A percentile compares a stretch with the other conserved stretches of the same genome.
These are phyloP conservation scores for Phytopythium mirpurense DNA, from an alignment of 352 stramenopile genomes.

Conservation along the genomic window DNA sequence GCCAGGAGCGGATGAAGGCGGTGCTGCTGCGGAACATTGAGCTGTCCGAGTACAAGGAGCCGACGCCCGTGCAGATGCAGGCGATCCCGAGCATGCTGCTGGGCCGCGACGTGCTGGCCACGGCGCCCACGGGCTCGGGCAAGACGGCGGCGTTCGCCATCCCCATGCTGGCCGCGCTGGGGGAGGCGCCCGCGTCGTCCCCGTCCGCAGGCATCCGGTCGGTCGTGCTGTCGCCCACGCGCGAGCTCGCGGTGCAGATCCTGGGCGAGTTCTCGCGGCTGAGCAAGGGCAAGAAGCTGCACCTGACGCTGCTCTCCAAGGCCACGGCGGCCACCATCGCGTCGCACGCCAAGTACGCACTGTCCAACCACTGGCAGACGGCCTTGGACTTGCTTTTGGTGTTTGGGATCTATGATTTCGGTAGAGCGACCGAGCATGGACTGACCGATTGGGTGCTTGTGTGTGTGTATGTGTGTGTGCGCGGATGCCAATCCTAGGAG, in stretches of 20 bases:
- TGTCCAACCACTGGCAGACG: too few relatives aligned
- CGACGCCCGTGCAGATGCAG: slow-evolving; percentile 99
- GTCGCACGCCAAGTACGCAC: slow-evolving; percentile 64
- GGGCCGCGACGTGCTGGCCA: slow-evolving; percentile 93
- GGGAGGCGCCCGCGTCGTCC: slow-evolving; percentile 9
- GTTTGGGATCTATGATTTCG: too few relatives aligned
- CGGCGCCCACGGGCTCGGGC: slow-evolving; percentile 95
- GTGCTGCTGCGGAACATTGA: slow-evolving; percentile 82
- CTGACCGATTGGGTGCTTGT: too few relatives aligned
- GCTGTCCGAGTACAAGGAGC: slow-evolving; percentile 95
- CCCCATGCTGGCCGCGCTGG: slow-evolving; percentile 86
- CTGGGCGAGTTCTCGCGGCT: slow-evolving; percentile 93
- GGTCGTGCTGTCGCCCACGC: slow-evolving; percentile 95
- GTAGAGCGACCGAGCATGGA: too few relatives aligned
- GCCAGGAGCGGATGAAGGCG: slow-evolving; percentile 53
- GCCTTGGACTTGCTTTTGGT: too few relatives aligned
- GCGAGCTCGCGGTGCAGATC: slow-evolving; percentile 97
- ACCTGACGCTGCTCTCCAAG: slow-evolving; percentile 90
- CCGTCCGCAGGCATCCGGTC: slow-evolving; percentile 67
- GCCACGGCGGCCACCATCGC: slow-evolving; percentile 81
- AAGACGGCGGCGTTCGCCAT: slow-evolving; percentile 99
- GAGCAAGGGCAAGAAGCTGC: slow-evolving; percentile 79
- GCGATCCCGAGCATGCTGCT: slow-evolving; percentile 88
- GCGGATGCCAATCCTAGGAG: too few relatives aligned
- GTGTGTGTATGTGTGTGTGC: too few relatives aligned